Evolutionary conservation across 1,284 basidiomycete species (phyloP).

Genomic region (Pseudozyma sp.): DNA sequence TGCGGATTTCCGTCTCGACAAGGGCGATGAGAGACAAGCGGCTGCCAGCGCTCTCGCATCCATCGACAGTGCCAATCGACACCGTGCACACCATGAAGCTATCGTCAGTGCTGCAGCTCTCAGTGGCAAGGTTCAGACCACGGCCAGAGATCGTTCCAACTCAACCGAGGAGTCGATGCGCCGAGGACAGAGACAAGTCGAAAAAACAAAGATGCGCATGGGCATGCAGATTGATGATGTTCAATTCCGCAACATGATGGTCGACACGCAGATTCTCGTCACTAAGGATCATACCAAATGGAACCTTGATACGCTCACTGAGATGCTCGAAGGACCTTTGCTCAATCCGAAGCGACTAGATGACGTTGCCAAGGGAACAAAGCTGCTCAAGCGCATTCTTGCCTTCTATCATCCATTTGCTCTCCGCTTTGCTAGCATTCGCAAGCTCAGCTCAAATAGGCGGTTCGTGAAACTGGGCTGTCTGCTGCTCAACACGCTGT

Average conservation of each 20-base stretch:
- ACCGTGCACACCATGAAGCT: slow-evolving; percentile 48
- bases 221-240: slow-evolving; percentile 76
- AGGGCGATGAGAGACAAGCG: slow-evolving; percentile 75
- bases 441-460: slow-evolving; percentile 75
- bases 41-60: slow-evolving; percentile 86
- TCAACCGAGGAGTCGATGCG: slow-evolving; percentile 87
- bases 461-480: slow-evolving; percentile 71
- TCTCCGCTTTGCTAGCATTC: slow-evolving; percentile 82
- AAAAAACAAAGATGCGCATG: slow-evolving; percentile 86
- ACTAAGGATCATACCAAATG: slow-evolving; percentile 92
- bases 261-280: slow-evolving; percentile 77
- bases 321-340: slow-evolving; percentile 90
- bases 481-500: slow-evolving; percentile 82
- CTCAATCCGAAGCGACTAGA: slow-evolving; percentile 93
- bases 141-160: slow-evolving; percentile 75
- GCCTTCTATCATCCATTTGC: slow-evolving; percentile 92
- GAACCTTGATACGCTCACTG: slow-evolving; percentile 88
- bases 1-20: slow-evolving; percentile 73
- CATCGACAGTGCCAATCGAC: slow-evolving; percentile 86
- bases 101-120: slow-evolving; percentile 35
- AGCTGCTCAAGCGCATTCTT: slow-evolving; percentile 87
- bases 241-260: slow-evolving; percentile 65
- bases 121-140: slow-evolving; percentile 21
- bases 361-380: slow-evolving; percentile 89
- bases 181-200: slow-evolving; percentile 77